These are phyloP conservation scores for Sporothrix humicola DNA, from an alignment of 2,329 filamentous ascomycete genomes.

Conservation along the genomic window DNA sequence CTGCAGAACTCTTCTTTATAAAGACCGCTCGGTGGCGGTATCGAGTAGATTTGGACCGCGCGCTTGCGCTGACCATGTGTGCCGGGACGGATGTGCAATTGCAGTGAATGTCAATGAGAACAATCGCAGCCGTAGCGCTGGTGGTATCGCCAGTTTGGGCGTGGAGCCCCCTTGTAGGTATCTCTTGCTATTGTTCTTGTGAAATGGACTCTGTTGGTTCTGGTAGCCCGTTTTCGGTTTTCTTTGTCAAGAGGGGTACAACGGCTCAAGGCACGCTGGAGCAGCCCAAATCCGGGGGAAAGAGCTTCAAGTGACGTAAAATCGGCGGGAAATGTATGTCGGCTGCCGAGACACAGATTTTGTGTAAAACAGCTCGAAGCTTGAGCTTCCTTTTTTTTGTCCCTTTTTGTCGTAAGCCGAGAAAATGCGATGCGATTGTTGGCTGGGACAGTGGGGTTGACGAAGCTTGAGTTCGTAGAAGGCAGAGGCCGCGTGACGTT, in stretches of 20 bases:
- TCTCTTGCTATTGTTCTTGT: conserved; percentile 36
- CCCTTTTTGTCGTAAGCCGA: background rate
- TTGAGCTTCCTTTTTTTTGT: background rate
- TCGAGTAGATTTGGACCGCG: conserved; percentile 32
- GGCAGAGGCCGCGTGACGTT: background rate
- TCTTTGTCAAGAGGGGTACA: background rate
- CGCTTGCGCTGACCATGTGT: conserved; percentile 35
- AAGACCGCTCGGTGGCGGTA: conserved; percentile 39
- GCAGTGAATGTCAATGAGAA: conserved; percentile 14
- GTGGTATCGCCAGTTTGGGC: background rate
- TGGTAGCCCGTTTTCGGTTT: conserved; percentile 1
- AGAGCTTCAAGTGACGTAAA: background rate
- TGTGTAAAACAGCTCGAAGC: background rate
- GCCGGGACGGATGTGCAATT: background rate
- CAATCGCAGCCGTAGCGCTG: conserved; percentile 33
- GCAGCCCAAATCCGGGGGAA: background rate
- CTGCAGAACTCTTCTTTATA: conserved; percentile 37
- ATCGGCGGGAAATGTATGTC: background rate
- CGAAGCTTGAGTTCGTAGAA: background rate
- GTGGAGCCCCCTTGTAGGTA: conserved; percentile 1
- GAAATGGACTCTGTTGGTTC: conserved; percentile 12
- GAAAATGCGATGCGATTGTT: background rate
- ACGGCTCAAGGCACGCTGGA: background rate
- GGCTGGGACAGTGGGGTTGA: background rate
- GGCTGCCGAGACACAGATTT: background rate